These are phyloP conservation scores for Cairneyella variabilis DNA, from an alignment of 495 filamentous ascomycete species.

Conservation along the genomic window DNA sequence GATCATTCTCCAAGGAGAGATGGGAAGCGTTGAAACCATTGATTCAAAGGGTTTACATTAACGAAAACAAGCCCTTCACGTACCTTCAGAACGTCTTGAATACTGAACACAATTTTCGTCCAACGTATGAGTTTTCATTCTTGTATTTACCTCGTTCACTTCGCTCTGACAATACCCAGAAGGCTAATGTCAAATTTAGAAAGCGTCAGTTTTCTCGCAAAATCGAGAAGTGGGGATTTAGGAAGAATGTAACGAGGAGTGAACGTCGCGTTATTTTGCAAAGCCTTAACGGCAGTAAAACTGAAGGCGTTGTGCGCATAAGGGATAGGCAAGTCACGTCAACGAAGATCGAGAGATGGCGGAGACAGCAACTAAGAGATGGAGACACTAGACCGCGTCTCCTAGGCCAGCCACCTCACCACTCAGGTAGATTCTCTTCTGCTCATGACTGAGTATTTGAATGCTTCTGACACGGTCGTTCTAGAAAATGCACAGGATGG, in stretches of 20 bases:
- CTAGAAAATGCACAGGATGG: too few species aligned
- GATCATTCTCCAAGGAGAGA: neutral
- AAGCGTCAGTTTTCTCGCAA: conserved; percentile 6
- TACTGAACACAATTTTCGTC: neutral
- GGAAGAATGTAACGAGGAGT: neutral
- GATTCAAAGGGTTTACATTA: conserved; percentile 1
- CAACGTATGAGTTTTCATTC: too few species aligned
- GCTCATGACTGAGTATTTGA: too few species aligned
- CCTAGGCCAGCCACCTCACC: too few species aligned
- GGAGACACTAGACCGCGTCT: too few species aligned
- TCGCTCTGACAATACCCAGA: too few species aligned
- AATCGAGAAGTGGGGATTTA: conserved; percentile 4
- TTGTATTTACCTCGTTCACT: too few species aligned
- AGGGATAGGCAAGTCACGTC: neutral
- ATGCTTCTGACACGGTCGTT: too few species aligned
- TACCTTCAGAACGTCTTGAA: neutral
- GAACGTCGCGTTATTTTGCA: conserved; percentile 2
- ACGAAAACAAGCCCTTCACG: conserved; percentile 3
- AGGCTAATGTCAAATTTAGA: neutral
- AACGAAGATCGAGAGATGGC: conserved; percentile 1
- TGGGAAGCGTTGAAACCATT: neutral
- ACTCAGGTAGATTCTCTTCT: too few species aligned
- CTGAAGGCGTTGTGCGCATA: neutral
- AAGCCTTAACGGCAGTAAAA: neutral
- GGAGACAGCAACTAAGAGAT: too few species aligned